Evolutionary conservation across 2,329 filamentous ascomycete species (phyloP).

Genomic region (Nemania bipapillata): DNA sequence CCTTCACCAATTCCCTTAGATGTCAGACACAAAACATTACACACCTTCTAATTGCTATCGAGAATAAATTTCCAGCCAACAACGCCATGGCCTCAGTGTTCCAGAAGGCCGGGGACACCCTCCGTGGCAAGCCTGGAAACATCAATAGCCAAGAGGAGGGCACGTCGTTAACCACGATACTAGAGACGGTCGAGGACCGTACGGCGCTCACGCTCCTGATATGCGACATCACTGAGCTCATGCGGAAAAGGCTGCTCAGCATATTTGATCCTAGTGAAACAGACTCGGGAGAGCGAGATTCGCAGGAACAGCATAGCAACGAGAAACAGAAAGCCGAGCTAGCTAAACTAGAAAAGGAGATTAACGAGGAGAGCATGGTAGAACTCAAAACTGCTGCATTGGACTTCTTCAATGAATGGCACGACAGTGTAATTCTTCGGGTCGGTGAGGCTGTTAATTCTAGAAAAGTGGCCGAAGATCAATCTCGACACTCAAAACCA

Average conservation of each 20-base stretch:
- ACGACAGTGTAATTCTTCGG: conserved; percentile 47
- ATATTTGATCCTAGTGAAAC: conserved; percentile 45
- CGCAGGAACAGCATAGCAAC: conserved; percentile 3
- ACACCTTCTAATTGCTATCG: background rate
- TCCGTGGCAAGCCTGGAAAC: conserved; percentile 37
- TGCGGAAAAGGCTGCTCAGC: conserved; percentile 42
- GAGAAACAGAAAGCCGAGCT: conserved; percentile 41
- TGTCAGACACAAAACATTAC: background rate
- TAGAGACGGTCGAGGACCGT: conserved; percentile 46
- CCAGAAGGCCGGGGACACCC: conserved; percentile 42
- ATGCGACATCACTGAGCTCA: conserved; percentile 45
- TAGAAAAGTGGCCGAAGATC: conserved; percentile 37
- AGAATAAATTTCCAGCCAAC: background rate
- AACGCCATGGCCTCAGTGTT: conserved; percentile 43
- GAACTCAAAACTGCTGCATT: conserved; percentile 46
- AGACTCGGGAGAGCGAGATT: conserved; percentile 25
- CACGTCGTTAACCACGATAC: conserved; percentile 45
- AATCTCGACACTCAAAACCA: conserved; percentile 40
- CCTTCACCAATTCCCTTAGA: background rate
- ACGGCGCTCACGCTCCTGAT: conserved; percentile 45
- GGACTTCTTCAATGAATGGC: conserved; percentile 49
- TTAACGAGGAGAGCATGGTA: conserved; percentile 43
- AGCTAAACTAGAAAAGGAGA: conserved; percentile 44
- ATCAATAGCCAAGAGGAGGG: conserved; percentile 41
- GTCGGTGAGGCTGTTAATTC: conserved; percentile 49